Evolutionary conservation across 805 yeast species (phyloP).

Genomic region (Pichia manshurica): DNA sequence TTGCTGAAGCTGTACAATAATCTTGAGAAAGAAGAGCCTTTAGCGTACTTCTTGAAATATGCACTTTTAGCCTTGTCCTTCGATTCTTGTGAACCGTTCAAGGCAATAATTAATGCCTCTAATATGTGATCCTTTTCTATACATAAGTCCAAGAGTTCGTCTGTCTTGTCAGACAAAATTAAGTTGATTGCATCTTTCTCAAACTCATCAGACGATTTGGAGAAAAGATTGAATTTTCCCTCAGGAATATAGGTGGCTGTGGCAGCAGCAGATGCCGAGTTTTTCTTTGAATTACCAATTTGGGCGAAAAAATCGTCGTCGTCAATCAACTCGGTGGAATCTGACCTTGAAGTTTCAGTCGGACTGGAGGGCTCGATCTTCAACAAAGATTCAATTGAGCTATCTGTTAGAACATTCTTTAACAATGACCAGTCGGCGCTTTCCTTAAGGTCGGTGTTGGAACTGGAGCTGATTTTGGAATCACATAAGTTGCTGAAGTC

Average conservation of each 20-base stretch:
- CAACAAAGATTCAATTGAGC: slow-evolving; percentile 4
- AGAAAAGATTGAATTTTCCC: slow-evolving; percentile 44
- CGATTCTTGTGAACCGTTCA: slow-evolving; percentile 56
- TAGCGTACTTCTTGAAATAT: slow-evolving; percentile 56
- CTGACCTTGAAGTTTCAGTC: slow-evolving; percentile 16
- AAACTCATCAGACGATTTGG: slow-evolving; percentile 24
- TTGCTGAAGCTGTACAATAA: slow-evolving; percentile 61
- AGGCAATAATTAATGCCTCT: slow-evolving; percentile 80
- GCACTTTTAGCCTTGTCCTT: slow-evolving; percentile 66
- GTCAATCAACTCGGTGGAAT: slow-evolving; percentile 19
- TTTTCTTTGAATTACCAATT: slow-evolving; percentile 20
- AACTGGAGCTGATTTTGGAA: slow-evolving; percentile 37
- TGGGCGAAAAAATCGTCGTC: slow-evolving; percentile 39
- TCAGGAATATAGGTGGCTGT: slow-evolving; percentile 38
- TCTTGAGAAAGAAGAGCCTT: slow-evolving; percentile 57
- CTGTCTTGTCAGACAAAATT: slow-evolving; percentile 56
- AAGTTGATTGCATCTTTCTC: slow-evolving; percentile 44
- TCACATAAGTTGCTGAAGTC: slow-evolving; percentile 53
- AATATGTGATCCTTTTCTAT: slow-evolving; percentile 55
- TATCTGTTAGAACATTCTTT: slow-evolving; percentile 40
- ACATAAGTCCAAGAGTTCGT: slow-evolving; percentile 62
- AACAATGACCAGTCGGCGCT: slow-evolving; percentile 58
- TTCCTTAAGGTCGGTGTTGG: slow-evolving; percentile 30
- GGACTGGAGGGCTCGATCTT: slow-evolving; percentile 1
- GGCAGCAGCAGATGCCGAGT: background rate